phyloP scores from a whole-genome alignment of 208 protist genomes.

The Acanthamoeba lenticulata region DNA sequence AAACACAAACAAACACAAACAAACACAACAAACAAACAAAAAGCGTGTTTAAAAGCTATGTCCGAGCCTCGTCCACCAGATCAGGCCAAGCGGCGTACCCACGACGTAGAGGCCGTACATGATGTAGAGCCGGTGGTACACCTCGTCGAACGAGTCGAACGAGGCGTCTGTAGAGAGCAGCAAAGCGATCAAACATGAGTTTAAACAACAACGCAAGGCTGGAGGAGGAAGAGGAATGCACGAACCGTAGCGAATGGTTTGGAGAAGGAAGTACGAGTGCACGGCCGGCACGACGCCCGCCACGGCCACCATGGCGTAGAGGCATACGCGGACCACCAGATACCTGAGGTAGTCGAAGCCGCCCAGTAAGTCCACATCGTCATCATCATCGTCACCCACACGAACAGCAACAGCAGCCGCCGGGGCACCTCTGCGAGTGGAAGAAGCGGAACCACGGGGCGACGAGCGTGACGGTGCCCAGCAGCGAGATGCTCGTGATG shows the following conservation, averaged over 20 bases:
- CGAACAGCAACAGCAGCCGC: no score
- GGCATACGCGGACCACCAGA: not conserved
- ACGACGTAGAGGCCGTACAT: not conserved
- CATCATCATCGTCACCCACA: no score
- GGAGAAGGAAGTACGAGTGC: not conserved
- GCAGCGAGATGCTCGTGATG: conserved; percentile 1
- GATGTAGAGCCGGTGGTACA: conserved; percentile 9
- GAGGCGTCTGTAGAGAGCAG: not conserved
- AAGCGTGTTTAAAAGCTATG: no score
- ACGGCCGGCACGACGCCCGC: not conserved
- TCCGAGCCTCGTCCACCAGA: no score
- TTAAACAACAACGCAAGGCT: not conserved
- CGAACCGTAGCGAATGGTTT: not conserved
- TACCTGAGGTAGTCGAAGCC: not conserved
- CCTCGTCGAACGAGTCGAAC: conserved; percentile 30
- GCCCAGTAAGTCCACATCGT: not conserved
- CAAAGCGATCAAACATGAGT: not conserved
- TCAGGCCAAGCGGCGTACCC: not conserved
- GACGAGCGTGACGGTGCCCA: conserved; percentile 3
- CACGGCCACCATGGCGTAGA: conserved; percentile 8
- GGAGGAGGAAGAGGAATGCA: not conserved
- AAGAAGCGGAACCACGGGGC: conserved; percentile 30
- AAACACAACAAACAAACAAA: no score
- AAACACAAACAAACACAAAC: no score
- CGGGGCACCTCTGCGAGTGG: not conserved